A percentile compares a stretch with the other conserved stretches of the same genome.
These are phyloP conservation scores for Pyrus pyrifolia DNA, from an alignment of 306 rosid genomes.

Conservation along the genomic window DNA sequence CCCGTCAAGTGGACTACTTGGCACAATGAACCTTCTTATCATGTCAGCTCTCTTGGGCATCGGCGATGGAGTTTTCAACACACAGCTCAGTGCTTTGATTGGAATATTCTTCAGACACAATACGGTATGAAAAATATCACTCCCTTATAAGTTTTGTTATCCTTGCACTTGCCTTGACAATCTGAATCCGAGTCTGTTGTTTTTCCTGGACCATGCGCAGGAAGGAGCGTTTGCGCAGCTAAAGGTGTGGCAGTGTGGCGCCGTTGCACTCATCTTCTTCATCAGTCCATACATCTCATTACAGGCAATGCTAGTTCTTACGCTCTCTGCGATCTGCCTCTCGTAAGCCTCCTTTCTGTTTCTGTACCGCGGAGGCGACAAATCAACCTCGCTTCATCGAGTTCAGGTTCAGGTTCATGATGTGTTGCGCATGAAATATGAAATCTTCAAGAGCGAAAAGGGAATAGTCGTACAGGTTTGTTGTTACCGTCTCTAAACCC, in stretches of 20 bases:
- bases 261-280: constrained; percentile 66
- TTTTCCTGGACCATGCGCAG: constrained; percentile 35
- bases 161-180: not conserved
- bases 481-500: not conserved
- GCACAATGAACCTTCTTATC: constrained; percentile 45
- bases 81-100: constrained; percentile 79
- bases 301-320: constrained; percentile 43
- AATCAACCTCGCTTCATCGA: constrained; percentile 22
- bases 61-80: constrained; percentile 76
- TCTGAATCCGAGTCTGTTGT: not conserved
- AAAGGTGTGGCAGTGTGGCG: constrained; percentile 89
- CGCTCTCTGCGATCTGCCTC: constrained; percentile 47
- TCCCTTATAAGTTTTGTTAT: not conserved
- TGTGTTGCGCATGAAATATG: not conserved
- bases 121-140: constrained; percentile 35
- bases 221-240: constrained; percentile 96
- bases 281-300: constrained; percentile 53
- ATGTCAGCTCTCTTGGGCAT: constrained; percentile 77
- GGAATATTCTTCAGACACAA: constrained; percentile 83
- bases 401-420: not conserved
- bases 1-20: constrained; percentile 39
- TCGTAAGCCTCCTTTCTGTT: constrained; percentile 31
- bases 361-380: constrained; percentile 42
- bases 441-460: not conserved
- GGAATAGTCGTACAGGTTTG: not conserved